Conservation (phyloP, 148 eudicot genomes). For the Rhododendron ferrugineum region DNA sequence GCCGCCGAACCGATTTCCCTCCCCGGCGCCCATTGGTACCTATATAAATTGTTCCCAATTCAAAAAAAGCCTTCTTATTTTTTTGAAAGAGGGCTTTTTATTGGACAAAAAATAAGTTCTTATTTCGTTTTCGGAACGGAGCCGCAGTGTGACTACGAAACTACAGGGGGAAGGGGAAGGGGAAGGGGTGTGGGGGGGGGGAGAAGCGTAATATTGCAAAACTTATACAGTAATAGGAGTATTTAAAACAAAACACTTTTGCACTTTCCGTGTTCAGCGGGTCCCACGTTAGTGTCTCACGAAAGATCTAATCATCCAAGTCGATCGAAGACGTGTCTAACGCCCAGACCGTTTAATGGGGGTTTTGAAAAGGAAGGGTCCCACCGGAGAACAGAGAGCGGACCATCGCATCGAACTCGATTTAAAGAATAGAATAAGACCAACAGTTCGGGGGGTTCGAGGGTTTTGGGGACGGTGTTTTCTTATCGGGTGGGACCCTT, state of each 20-base stretch:
- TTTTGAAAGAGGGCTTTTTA: too few relatives aligned
- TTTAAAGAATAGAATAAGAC: not conserved
- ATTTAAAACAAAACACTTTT: not conserved
- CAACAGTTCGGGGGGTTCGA: not conserved
- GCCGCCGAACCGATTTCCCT: too few relatives aligned
- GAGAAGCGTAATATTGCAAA: too few relatives aligned
- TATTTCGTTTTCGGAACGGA: too few relatives aligned
- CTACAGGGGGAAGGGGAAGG: too few relatives aligned
- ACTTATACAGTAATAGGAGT: too few relatives aligned
- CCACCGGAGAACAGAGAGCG: not conserved
- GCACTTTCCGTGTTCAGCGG: not conserved
- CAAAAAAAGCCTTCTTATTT: too few relatives aligned
- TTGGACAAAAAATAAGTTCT: too few relatives aligned
- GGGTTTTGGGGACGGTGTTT: not conserved
- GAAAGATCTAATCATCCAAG: not conserved
- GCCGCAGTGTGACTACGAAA: too few relatives aligned
- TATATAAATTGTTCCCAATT: too few relatives aligned
- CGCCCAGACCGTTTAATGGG: not conserved
- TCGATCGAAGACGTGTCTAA: not conserved
- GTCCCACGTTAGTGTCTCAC: not conserved
- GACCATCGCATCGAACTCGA: constrained; percentile 12
- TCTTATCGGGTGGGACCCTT: not conserved
- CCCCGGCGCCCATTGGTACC: too few relatives aligned
- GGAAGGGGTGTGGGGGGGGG: too few relatives aligned
- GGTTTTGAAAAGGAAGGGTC: not conserved